Evolutionary conservation across 139 green algal genomes (phyloP).

Genomic region (Closterium sp.): DNA sequence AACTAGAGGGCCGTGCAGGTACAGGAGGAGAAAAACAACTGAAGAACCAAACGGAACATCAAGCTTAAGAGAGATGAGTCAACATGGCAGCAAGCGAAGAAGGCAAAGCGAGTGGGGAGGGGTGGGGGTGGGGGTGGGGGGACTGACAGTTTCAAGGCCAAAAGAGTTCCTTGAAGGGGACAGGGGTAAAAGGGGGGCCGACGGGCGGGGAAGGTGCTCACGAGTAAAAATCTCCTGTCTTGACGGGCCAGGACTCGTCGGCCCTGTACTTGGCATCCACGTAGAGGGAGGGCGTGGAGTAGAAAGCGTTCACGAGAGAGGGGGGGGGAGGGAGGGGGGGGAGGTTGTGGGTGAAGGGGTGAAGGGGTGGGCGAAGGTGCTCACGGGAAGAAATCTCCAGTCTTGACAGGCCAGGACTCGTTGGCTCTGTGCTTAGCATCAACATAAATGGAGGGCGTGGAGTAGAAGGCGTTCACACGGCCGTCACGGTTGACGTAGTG

Average conservation of each 20-base stretch:
- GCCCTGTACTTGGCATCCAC: too few relatives aligned
- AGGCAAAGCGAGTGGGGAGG: neutral
- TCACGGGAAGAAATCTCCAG: conserved; percentile 85
- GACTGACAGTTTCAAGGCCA: too few relatives aligned
- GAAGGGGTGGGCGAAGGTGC: neutral
- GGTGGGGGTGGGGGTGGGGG: too few relatives aligned
- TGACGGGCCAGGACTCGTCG: too few relatives aligned
- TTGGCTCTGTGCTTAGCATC: conserved; percentile 68
- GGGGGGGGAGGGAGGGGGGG: neutral
- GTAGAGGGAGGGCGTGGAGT: conserved; percentile 79
- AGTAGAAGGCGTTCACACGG: conserved; percentile 83
- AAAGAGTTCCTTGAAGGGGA: neutral
- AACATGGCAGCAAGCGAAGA: conserved; percentile 65
- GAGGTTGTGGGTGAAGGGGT: conserved; percentile 51
- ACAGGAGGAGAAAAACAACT: too few relatives aligned
- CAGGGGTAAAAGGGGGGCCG: too few relatives aligned
- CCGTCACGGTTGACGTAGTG: conserved; percentile 64
- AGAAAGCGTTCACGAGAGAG: conserved; percentile 79
- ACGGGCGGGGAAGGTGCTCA: too few relatives aligned
- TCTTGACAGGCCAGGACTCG: conserved; percentile 62
- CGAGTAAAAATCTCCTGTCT: conserved; percentile 87
- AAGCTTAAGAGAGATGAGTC: conserved; percentile 66
- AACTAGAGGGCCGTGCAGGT: conserved; percentile 13
- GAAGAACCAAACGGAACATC: too few relatives aligned
- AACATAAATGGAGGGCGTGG: conserved; percentile 72